Evolutionary conservation across 495 filamentous ascomycete species (phyloP).

Genomic region (Penicilliopsis zonata): DNA sequence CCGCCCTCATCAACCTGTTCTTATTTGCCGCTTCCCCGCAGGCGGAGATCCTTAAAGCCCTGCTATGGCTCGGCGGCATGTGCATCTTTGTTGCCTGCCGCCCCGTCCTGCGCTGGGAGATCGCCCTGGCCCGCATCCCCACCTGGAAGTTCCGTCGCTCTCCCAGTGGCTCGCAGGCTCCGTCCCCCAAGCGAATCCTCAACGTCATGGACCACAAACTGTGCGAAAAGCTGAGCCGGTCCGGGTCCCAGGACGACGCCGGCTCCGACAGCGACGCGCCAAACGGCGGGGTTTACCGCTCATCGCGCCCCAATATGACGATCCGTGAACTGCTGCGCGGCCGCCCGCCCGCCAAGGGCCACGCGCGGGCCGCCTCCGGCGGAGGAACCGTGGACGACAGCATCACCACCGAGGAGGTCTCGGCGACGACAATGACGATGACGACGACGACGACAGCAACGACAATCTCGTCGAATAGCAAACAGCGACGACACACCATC

Average conservation of each 20-base stretch:
- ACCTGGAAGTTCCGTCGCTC: slow-evolving; percentile 74
- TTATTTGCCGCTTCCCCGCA: slow-evolving; percentile 74
- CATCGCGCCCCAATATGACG: no score
- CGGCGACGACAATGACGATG: no score
- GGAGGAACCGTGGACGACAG: slow-evolving; percentile 15
- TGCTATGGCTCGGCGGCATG: slow-evolving; percentile 84
- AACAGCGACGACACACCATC: slow-evolving; percentile 40
- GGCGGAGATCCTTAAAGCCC: slow-evolving; percentile 62
- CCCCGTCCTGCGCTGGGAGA: slow-evolving; percentile 72
- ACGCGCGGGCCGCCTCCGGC: slow-evolving; percentile 4
- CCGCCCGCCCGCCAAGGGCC: background rate
- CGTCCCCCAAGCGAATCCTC: slow-evolving; percentile 37
- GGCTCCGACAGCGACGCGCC: slow-evolving; percentile 33
- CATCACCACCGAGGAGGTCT: slow-evolving; percentile 13
- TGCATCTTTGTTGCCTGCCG: slow-evolving; percentile 60
- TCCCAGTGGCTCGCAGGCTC: slow-evolving; percentile 27
- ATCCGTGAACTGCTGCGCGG: slow-evolving; percentile 8
- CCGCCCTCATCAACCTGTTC: slow-evolving; percentile 70
- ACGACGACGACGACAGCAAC: no score
- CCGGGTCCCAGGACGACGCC: slow-evolving; percentile 19
- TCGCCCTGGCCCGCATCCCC: slow-evolving; percentile 76
- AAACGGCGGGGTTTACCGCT: no score
- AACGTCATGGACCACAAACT: slow-evolving; percentile 37
- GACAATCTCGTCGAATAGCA: slow-evolving; percentile 4
- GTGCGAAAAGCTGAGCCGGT: slow-evolving; percentile 28